Conservation (phyloP, 768 basidiomycete species). For the Kwoniella bestiolae region DNA sequence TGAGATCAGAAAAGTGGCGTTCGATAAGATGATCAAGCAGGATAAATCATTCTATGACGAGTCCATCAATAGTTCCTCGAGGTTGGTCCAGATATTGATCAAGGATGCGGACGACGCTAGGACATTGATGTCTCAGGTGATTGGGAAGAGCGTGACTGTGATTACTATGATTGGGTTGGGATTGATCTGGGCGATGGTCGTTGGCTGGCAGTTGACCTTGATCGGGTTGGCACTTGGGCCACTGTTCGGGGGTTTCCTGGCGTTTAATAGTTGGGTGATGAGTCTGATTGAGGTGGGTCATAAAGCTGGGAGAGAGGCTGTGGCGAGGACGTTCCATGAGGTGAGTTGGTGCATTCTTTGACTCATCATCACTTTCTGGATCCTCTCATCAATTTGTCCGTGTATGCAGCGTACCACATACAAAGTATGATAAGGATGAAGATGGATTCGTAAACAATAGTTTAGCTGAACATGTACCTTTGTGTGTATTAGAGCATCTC, state of each 20-base stretch:
- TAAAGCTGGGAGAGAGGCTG: slow-evolving; percentile 82
- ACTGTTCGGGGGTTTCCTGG: slow-evolving; percentile 75
- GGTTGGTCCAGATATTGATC: slow-evolving; percentile 74
- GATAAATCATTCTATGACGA: slow-evolving; percentile 88
- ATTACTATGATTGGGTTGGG: slow-evolving; percentile 79
- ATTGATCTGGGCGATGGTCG: slow-evolving; percentile 81
- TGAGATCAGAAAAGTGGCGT: slow-evolving; percentile 65
- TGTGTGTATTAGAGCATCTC: slow-evolving; percentile 77
- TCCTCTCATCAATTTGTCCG: no score
- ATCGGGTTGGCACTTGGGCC: slow-evolving; percentile 86
- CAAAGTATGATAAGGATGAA: no score
- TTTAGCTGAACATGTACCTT: no score
- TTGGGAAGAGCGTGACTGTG: slow-evolving; percentile 75
- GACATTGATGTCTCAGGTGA: slow-evolving; percentile 71
- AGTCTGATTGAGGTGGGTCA: slow-evolving; percentile 74
- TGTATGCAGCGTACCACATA: no score
- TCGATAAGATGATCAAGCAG: slow-evolving; percentile 69
- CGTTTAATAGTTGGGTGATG: slow-evolving; percentile 73
- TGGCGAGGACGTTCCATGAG: slow-evolving; percentile 83
- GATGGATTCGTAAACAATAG: no score
- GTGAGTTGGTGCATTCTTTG: slow-evolving; percentile 59
- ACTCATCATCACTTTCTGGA: no score
- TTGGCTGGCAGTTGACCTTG: slow-evolving; percentile 90
- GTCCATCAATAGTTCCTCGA: slow-evolving; percentile 64
- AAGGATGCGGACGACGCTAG: slow-evolving; percentile 90